These are phyloP conservation scores for Vitis hybrid DNA, from an alignment of 177 flowering plant species.

Conservation along the genomic window DNA sequence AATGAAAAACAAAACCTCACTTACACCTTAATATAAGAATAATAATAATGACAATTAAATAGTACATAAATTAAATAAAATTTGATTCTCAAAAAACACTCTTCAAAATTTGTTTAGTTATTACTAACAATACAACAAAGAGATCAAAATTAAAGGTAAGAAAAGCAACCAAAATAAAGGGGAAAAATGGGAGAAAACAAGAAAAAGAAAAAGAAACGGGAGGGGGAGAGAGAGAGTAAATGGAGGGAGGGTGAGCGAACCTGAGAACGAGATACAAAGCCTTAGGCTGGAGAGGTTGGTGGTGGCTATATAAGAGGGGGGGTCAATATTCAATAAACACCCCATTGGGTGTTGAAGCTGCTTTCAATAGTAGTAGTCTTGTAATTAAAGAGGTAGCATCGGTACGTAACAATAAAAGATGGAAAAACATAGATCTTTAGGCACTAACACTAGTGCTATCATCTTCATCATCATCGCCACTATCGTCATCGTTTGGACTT, in stretches of 20 bases:
- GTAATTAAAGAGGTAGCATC: neutral
- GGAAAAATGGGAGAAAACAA: neutral
- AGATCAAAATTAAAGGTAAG: too few species aligned
- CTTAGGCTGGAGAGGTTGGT: neutral
- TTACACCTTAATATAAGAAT: too few species aligned
- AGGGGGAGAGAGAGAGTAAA: conserved; percentile 8
- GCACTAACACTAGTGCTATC: too few species aligned
- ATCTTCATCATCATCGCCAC: neutral
- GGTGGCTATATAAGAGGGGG: conserved; percentile 4
- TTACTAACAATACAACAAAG: neutral
- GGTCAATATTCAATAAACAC: conserved; percentile 31
- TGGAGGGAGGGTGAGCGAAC: neutral
- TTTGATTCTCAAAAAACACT: too few species aligned
- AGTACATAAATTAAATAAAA: neutral
- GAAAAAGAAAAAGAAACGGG: neutral
- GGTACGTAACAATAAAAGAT: neutral
- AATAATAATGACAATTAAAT: too few species aligned
- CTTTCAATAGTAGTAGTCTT: neutral
- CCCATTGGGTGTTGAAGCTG: conserved; percentile 24
- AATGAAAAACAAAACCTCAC: too few species aligned
- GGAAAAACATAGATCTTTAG: neutral
- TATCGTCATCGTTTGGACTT: neutral
- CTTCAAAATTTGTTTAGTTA: neutral
- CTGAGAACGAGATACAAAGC: conserved; percentile 4
- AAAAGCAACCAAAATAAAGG: too few species aligned